Conservation (phyloP, 192 early-diverging fungal species). For the Coemansia sp. region DNA sequence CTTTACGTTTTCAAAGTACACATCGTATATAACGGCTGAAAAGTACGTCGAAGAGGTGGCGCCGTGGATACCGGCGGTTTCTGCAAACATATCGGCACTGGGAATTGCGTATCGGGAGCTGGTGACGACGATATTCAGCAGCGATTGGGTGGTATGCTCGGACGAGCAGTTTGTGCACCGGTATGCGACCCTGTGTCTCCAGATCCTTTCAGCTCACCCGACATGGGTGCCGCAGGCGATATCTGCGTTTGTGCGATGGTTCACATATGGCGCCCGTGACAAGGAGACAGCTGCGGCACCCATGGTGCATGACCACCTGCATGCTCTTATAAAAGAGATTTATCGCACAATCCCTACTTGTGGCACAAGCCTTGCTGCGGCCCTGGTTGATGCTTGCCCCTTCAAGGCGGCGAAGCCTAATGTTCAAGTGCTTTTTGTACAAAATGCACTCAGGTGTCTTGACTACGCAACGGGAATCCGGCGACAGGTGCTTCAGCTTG, state of each 20-base stretch:
- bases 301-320: constrained; percentile 23
- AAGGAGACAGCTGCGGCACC: constrained; percentile 14
- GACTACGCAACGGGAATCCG: constrained; percentile 77
- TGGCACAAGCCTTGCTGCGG: constrained; percentile 30
- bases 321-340: constrained; percentile 31
- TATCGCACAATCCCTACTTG: constrained; percentile 42
- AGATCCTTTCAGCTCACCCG: constrained; percentile 42
- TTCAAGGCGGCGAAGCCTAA: constrained; percentile 28
- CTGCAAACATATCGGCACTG: constrained; percentile 35
- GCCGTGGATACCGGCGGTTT: constrained; percentile 39
- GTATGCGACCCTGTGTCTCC: constrained; percentile 38
- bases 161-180: constrained; percentile 40
- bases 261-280: constrained; percentile 25
- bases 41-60: constrained; percentile 29
- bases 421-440: constrained; percentile 50
- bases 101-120: constrained; percentile 30
- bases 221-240: constrained; percentile 42
- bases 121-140: constrained; percentile 35
- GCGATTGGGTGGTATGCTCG: constrained; percentile 30
- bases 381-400: constrained; percentile 24
- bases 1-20: constrained; percentile 30
- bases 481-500: constrained; percentile 68
- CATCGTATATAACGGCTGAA: constrained; percentile 9
- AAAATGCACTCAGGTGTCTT: constrained; percentile 71
- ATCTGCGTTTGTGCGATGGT: constrained; percentile 39